Percentiles rank a stretch among this genome's conserved stretches.
phyloP scores from a whole-genome alignment of 495 filamentous ascomycete genomes.

The Copromyces sp. region DNA sequence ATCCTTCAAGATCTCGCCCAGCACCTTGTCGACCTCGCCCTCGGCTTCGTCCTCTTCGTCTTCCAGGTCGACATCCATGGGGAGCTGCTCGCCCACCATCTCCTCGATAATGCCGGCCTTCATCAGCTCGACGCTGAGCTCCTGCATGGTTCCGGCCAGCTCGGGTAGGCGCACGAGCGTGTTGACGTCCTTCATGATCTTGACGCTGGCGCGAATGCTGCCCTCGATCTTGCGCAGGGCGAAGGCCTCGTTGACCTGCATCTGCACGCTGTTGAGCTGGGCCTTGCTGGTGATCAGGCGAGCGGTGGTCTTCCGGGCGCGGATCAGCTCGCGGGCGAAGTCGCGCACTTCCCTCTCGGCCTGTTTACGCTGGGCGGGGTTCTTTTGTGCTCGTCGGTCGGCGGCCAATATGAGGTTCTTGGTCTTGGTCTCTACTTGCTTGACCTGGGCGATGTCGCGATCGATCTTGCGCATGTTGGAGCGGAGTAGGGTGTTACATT shows the following conservation, averaged over 20 bases:
- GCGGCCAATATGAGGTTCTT: conserved; percentile 74
- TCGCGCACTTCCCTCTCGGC: conserved; percentile 69
- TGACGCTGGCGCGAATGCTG: conserved; percentile 71
- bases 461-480: conserved; percentile 89
- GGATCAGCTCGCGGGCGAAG: conserved; percentile 80
- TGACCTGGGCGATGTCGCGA: conserved; percentile 74
- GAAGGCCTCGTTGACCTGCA: conserved; percentile 98
- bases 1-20: conserved; percentile 81
- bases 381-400: conserved; percentile 65
- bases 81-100: conserved; percentile 81
- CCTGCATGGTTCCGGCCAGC: conserved; percentile 80
- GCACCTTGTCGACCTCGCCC: conserved; percentile 81
- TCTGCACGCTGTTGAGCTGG: conserved; percentile 85
- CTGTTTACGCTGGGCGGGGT: conserved; percentile 63
- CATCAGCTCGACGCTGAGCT: conserved; percentile 78
- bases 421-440: conserved; percentile 69
- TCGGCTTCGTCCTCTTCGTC: conserved; percentile 81
- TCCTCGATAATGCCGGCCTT: conserved; percentile 97
- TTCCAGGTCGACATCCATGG: conserved; percentile 50
- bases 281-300: conserved; percentile 79
- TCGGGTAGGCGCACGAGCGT: conserved; percentile 73
- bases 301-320: conserved; percentile 60
- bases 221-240: conserved; percentile 94
- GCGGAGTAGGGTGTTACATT: conserved; percentile 90
- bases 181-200: conserved; percentile 97